A percentile compares a stretch with the other conserved stretches of the same genome.
Conservation (phyloP, 495 filamentous ascomycete genomes). For the Talaromyces adpressus region DNA sequence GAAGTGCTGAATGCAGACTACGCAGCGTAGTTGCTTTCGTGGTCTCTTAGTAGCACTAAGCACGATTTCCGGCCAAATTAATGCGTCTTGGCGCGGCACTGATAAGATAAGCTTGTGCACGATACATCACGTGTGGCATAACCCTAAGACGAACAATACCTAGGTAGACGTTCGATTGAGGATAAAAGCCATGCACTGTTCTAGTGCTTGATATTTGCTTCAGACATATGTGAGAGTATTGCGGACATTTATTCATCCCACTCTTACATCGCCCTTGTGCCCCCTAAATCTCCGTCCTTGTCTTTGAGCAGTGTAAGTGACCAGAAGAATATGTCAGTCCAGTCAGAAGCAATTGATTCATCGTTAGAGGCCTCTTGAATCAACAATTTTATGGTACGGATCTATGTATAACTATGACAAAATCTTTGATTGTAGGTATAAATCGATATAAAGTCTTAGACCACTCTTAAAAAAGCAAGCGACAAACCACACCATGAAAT, state of each 20-base stretch:
- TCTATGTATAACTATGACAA: no score
- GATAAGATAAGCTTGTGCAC: not conserved
- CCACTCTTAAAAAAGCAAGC: not conserved
- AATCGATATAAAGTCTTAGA: not conserved
- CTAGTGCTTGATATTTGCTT: not conserved
- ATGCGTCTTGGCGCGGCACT: not conserved
- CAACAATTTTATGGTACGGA: no score
- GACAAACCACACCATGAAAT: not conserved
- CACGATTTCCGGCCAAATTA: not conserved
- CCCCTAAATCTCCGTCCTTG: not conserved
- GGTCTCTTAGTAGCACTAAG: not conserved
- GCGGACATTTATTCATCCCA: not conserved
- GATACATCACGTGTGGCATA: not conserved
- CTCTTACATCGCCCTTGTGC: not conserved
- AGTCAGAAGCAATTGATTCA: no score
- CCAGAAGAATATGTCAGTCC: no score
- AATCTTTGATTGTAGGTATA: not conserved
- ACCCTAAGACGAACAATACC: not conserved
- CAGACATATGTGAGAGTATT: not conserved
- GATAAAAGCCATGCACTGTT: not conserved
- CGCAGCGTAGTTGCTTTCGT: not conserved
- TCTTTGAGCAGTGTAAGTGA: not conserved
- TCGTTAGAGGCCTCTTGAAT: no score
- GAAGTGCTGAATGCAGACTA: not conserved
- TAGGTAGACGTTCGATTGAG: no score